Conservation (phyloP, 768 basidiomycete species). For the Tephrocybe sp. region DNA sequence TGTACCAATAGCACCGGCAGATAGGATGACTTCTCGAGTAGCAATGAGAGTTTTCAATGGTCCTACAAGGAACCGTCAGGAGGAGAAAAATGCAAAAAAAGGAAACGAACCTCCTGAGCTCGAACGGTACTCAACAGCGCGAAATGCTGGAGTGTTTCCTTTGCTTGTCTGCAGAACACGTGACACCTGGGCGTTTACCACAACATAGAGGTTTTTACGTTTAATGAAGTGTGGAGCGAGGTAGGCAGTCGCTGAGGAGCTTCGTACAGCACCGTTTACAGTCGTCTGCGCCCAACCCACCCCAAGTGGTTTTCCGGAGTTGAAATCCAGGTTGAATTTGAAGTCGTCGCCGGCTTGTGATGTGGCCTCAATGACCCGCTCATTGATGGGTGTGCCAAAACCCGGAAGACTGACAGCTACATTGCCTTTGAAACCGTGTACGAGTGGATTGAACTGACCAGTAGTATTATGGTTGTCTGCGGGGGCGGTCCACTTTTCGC, state of each 20-base stretch:
- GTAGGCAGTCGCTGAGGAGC: conserved; percentile 27
- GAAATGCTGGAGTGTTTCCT: conserved; percentile 11
- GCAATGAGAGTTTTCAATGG: conserved; percentile 22
- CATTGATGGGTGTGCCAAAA: conserved; percentile 19
- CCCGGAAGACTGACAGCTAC: conserved; percentile 25
- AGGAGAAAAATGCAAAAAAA: neutral
- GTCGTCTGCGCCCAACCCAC: conserved; percentile 24
- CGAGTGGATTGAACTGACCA: conserved; percentile 28
- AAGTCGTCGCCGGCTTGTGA: conserved; percentile 19
- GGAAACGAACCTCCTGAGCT: conserved; percentile 9
- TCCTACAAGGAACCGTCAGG: neutral
- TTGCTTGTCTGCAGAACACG: conserved; percentile 20
- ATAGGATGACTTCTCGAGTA: conserved; percentile 33
- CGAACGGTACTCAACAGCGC: conserved; percentile 17
- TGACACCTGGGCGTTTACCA: conserved; percentile 25
- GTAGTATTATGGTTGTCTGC: conserved; percentile 27
- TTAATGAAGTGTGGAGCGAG: conserved; percentile 18
- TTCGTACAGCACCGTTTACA: conserved; percentile 20
- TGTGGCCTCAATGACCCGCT: conserved; percentile 25
- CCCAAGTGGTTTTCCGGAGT: conserved; percentile 23
- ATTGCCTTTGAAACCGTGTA: conserved; percentile 26
- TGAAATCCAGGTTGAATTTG: conserved; percentile 21
- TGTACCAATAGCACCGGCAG: conserved; percentile 32
- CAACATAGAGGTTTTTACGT: conserved; percentile 24
- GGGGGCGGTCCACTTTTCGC: conserved; percentile 26